Conservation (phyloP, 768 basidiomycete species). For the Kwoniella europaea region DNA sequence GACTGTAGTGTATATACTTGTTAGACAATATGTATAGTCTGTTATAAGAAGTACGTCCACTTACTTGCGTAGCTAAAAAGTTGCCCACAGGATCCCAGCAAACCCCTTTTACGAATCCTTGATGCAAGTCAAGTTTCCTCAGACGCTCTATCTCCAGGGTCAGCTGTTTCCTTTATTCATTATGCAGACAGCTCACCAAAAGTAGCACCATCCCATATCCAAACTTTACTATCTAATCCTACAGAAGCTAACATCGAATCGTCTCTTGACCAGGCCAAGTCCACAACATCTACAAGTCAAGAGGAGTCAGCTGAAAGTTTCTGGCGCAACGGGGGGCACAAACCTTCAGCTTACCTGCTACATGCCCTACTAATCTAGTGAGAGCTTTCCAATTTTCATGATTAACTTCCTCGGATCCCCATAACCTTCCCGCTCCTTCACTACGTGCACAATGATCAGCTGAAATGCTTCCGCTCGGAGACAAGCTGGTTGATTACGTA, state of each 20-base stretch:
- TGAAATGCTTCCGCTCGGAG: conserved; percentile 14
- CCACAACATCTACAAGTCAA: conserved; percentile 75
- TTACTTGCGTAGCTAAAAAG: conserved; percentile 81
- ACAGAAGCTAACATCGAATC: conserved; percentile 92
- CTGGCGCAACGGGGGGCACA: background rate
- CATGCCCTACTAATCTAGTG: conserved; percentile 88
- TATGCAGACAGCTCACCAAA: conserved; percentile 67
- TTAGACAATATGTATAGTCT: too few species aligned
- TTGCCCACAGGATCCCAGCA: conserved; percentile 99
- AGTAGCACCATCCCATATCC: conserved; percentile 92
- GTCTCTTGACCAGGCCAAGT: conserved; percentile 91
- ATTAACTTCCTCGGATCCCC: conserved; percentile 94
- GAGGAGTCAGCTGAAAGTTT: background rate
- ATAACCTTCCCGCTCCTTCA: conserved; percentile 80
- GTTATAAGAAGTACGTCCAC: conserved; percentile 8
- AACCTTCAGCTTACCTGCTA: conserved; percentile 70
- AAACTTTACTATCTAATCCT: conserved; percentile 84
- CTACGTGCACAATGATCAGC: conserved; percentile 58
- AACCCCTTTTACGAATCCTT: conserved; percentile 97
- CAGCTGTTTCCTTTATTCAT: too few species aligned
- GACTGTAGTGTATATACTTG: conserved; percentile 64
- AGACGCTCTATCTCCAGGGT: conserved; percentile 68
- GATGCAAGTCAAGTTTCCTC: conserved; percentile 81
- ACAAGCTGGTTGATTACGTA: background rate
- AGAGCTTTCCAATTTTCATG: conserved; percentile 96